These are phyloP conservation scores for Neopestalotiopsis rosae DNA, from an alignment of 2,329 filamentous ascomycete species.

Conservation along the genomic window DNA sequence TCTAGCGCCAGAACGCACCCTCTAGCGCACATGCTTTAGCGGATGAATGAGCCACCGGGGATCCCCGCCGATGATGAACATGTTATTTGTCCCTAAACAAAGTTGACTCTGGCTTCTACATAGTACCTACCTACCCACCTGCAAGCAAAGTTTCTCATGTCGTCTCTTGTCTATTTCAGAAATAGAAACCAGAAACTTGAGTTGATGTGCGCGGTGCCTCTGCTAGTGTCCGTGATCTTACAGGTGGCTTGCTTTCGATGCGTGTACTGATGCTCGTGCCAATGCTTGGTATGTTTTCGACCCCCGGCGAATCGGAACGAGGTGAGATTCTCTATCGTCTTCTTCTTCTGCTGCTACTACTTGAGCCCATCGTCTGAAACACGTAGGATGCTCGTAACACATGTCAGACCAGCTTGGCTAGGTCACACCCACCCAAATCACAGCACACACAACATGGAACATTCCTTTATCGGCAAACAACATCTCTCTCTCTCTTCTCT, in stretches of 20 bases:
- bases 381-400: not conserved
- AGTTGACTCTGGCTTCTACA: not conserved
- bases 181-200: constrained; percentile 1
- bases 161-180: not conserved
- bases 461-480: not conserved
- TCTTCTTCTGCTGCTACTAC: too few species aligned
- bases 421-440: not conserved
- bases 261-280: too few species aligned
- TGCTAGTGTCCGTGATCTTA: not conserved
- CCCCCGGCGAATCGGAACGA: not conserved
- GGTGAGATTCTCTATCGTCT: not conserved
- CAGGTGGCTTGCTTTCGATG: not conserved
- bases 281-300: not conserved
- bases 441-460: not conserved
- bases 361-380: not conserved
- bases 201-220: not conserved
- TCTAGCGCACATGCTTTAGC: too few species aligned
- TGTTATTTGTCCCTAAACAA: not conserved
- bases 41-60: too few species aligned
- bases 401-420: not conserved
- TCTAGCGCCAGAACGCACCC: too few species aligned
- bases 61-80: not conserved
- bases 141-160: not conserved
- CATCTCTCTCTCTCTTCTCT: not conserved
- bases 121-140: too few species aligned